phyloP scores from a whole-genome alignment of 2,329 filamentous ascomycete genomes.

The Coniochaeta pulveracea region DNA sequence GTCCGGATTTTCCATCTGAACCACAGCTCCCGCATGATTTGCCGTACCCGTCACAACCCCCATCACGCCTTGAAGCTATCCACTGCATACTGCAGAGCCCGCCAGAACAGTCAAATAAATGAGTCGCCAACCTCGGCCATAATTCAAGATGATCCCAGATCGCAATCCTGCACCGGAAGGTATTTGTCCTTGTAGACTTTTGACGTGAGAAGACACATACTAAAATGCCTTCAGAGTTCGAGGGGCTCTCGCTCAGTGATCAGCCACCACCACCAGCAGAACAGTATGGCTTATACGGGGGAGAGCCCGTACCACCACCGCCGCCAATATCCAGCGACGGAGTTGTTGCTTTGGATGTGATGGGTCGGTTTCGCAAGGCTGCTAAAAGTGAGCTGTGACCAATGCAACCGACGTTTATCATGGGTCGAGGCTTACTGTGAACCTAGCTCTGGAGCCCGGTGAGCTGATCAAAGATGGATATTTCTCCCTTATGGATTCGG shows the following conservation, averaged over 20 bases:
- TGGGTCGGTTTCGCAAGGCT: conserved; percentile 40
- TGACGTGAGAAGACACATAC: not conserved
- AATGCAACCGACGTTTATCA: not conserved
- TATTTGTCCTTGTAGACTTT: not conserved
- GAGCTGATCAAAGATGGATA: conserved; percentile 87
- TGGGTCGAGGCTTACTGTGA: conserved; percentile 14
- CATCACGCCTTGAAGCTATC: too few species aligned
- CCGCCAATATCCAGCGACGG: conserved; percentile 33
- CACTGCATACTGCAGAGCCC: too few species aligned
- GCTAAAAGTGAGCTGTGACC: conserved; percentile 38
- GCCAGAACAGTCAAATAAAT: too few species aligned
- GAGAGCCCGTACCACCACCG: too few species aligned
- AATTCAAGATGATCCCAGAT: conserved; percentile 8
- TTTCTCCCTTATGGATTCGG: conserved; percentile 90
- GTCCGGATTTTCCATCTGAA: too few species aligned
- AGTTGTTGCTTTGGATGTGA: conserved; percentile 47
- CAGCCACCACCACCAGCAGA: too few species aligned
- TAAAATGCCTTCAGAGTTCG: not conserved
- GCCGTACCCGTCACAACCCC: too few species aligned
- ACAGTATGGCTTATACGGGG: conserved; percentile 16
- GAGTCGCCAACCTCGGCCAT: too few species aligned
- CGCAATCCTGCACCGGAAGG: conserved; percentile 6
- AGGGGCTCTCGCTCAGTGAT: conserved; percentile 7
- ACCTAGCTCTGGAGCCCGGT: conserved; percentile 60
- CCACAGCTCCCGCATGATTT: too few species aligned